Evolutionary conservation across 176 grass and related monocot species (phyloP).

Genomic region (Raddia guianensis): DNA sequence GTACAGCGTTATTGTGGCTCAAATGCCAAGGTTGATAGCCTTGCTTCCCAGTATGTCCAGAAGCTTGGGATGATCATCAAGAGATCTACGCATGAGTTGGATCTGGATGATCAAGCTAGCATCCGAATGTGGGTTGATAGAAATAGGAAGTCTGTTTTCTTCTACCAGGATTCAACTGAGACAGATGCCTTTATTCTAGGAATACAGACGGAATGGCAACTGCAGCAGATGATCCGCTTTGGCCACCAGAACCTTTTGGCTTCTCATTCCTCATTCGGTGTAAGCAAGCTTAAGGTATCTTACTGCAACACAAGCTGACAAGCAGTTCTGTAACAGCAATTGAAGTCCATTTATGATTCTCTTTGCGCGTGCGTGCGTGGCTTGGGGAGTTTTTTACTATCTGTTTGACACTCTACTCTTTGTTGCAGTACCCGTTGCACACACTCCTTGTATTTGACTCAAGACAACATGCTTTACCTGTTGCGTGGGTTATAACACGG

Average conservation of each 20-base stretch:
- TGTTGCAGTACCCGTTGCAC: constrained; percentile 80
- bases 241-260: constrained; percentile 78
- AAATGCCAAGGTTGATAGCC: constrained; percentile 60
- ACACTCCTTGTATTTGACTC: constrained; percentile 91
- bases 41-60: constrained; percentile 85
- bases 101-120: constrained; percentile 83
- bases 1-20: constrained; percentile 75
- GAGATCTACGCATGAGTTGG: constrained; percentile 88
- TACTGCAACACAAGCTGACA: not conserved
- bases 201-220: constrained; percentile 90
- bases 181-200: constrained; percentile 76
- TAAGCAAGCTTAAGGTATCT: constrained; percentile 93
- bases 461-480: constrained; percentile 75
- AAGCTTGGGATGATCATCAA: constrained; percentile 98
- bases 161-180: constrained; percentile 80
- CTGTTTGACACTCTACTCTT: constrained; percentile 38
- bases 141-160: constrained; percentile 90
- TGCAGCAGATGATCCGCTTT: constrained; percentile 89
- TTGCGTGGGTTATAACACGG: constrained; percentile 93
- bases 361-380: no score
- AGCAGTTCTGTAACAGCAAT: constrained; percentile 16
- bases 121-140: constrained; percentile 91
- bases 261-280: constrained; percentile 76
- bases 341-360: not conserved
- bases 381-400: constrained; percentile 13